phyloP scores from a whole-genome alignment of 768 basidiomycete genomes.

The Tricholoma saponaceum region DNA sequence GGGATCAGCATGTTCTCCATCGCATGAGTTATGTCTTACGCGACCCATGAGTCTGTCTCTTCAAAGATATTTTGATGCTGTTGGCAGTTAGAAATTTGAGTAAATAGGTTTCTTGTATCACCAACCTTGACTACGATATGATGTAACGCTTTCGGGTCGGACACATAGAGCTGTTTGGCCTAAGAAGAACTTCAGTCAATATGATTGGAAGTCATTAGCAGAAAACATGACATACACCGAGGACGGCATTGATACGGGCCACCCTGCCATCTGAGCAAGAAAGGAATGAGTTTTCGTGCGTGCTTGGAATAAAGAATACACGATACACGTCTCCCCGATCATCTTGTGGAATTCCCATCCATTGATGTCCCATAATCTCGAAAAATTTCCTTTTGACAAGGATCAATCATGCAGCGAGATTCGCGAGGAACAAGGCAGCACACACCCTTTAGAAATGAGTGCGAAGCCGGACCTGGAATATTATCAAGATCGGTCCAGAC shows the following conservation, averaged over 20 bases:
- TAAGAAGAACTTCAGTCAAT: background rate
- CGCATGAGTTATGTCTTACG: conserved; percentile 17
- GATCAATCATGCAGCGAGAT: background rate
- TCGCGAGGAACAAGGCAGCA: background rate
- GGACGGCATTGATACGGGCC: conserved; percentile 11
- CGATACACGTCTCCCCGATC: background rate
- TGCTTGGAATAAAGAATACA: background rate
- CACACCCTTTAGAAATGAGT: conserved; percentile 27
- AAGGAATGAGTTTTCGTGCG: background rate
- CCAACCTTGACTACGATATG: conserved; percentile 30
- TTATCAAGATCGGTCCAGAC: conserved; percentile 25
- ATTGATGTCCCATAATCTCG: background rate
- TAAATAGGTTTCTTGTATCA: background rate
- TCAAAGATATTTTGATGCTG: conserved; percentile 27
- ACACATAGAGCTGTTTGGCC: conserved; percentile 25
- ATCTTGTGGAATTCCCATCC: background rate
- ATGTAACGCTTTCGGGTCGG: conserved; percentile 33
- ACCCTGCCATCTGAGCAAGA: conserved; percentile 14
- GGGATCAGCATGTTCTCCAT: too few relatives aligned
- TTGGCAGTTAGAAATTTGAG: too few relatives aligned
- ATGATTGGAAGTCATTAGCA: too few relatives aligned
- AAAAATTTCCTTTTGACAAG: background rate
- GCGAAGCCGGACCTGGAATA: conserved; percentile 28
- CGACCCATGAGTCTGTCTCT: conserved; percentile 30
- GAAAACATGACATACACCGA: conserved; percentile 9